Evolutionary conservation across 2,329 filamentous ascomycete genomes (phyloP), one percentile per base, ranked within the genome.

Genomic region (Aspergillus terreus): DNA sequence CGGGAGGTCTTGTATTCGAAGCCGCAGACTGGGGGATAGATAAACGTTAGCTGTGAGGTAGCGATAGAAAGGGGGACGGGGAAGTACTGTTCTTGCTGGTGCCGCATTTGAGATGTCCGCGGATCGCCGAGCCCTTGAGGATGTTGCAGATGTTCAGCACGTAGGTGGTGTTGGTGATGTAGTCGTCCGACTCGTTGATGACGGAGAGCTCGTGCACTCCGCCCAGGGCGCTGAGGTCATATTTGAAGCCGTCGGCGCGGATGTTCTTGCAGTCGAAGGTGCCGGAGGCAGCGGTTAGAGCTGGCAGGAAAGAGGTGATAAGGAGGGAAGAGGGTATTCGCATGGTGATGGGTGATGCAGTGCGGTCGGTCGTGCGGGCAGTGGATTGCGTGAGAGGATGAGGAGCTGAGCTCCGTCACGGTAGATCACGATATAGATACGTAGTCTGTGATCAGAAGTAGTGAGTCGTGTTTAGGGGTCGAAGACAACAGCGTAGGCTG

Each of bases 21-120:
- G 9, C 81, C 90, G 72, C 92, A 96, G 38, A 92, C 89, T 89
- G 30, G 19, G 19, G 19, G n/a, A 3, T 3, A 7, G 10, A 55
- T 10, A 43, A 1, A 14, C 4, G 23, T 23, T 10, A 15, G n/a
- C 48, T 30, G 40, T 15, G 44, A 32, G 17, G 21, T n/a, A 19
- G 17, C 2, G 11, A 15, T n/a, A 19, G 17, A 33, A 11, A 11
- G 27, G 33, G 21, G 9, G 19, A 19, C 3, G 21, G 5, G 21
- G 15, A 60, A 66, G 46, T 66, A 72, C 69, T 63, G 38, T 69
- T 71, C 55, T 65, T 71, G 23, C 61, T 65, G 4, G 56, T 61
- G 21, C 65, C 68, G 49, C 69, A 72, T 21, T 66, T 66, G 27
- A 63, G 46, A 4, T 57, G 52, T 0, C 55, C 64, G 10, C 61